Conservation (phyloP, 2,329 filamentous ascomycete genomes). For the Raffaelea ambrosiae region DNA sequence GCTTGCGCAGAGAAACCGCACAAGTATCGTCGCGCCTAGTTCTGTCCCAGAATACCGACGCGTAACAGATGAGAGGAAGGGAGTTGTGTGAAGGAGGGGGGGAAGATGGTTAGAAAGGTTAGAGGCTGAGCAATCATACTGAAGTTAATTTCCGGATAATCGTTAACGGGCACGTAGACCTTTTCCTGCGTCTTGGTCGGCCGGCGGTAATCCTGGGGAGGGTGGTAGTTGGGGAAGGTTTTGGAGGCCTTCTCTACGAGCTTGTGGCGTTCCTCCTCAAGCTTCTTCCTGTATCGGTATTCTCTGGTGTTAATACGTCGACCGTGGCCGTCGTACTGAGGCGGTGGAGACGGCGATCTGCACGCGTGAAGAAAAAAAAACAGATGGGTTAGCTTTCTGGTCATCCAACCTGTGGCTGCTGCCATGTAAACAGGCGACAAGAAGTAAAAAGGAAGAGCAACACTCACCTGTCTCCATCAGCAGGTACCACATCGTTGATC, state of each 20-base stretch:
- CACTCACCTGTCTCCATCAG: constrained; percentile 85
- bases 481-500: constrained; percentile 97
- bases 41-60: constrained; percentile 12
- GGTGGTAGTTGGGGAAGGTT: constrained; percentile 98
- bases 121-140: constrained; percentile 99
- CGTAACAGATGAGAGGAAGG: constrained; percentile 8
- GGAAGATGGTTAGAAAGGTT: constrained; percentile 60
- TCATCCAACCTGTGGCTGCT: background rate
- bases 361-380: constrained; percentile 2
- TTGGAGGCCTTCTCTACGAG: constrained; percentile 99
- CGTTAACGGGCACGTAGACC: constrained; percentile 99
- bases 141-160: constrained; percentile 99
- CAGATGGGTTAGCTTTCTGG: constrained; percentile 3
- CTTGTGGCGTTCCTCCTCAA: constrained; percentile 98
- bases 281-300: constrained; percentile 93
- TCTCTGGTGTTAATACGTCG: constrained; percentile 98
- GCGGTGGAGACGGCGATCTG: constrained; percentile 90
- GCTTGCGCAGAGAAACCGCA: constrained; percentile 16
- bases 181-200: constrained; percentile 99
- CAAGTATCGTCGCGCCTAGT: constrained; percentile 29
- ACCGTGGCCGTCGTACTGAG: constrained; percentile 98
- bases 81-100: background rate
- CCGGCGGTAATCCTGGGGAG: constrained; percentile 94
- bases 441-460: background rate
- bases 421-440: constrained; percentile 7